These are phyloP conservation scores for Psophocarpus tetragonolobus DNA, from an alignment of 306 rosid species.

Conservation along the genomic window DNA sequence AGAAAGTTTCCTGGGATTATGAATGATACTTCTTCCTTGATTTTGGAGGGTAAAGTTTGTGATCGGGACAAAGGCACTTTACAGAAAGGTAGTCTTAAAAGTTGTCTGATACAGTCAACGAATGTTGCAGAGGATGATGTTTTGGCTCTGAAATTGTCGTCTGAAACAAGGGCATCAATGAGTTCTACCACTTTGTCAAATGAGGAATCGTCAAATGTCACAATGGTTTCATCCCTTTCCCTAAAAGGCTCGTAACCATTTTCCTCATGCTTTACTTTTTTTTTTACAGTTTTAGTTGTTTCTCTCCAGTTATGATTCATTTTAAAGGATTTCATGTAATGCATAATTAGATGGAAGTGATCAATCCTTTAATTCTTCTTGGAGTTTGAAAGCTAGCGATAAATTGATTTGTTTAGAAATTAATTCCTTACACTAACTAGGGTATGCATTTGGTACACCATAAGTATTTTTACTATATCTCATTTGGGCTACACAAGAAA, in stretches of 20 bases:
- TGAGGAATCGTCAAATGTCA: conserved; percentile 61
- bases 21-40: conserved; percentile 36
- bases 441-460: conserved; percentile 4
- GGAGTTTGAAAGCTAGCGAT: background rate
- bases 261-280: conserved; percentile 7
- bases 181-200: conserved; percentile 55
- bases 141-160: conserved; percentile 61
- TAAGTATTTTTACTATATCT: background rate
- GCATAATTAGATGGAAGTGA: background rate
- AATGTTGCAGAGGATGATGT: conserved; percentile 48
- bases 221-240: conserved; percentile 70
- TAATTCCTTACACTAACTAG: conserved; percentile 5
- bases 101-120: conserved; percentile 43
- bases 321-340: background rate
- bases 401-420: background rate
- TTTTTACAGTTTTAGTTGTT: conserved; percentile 10
- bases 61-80: conserved; percentile 31
- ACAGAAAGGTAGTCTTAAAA: conserved; percentile 46
- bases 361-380: background rate
- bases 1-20: conserved; percentile 36
- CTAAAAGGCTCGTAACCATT: conserved; percentile 56
- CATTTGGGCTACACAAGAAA: background rate
- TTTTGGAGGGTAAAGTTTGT: conserved; percentile 42
- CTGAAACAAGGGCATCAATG: conserved; percentile 54
- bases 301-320: background rate